Base-by-base conservation (phyloP, 495 filamentous ascomycete genomes). In the Collariella sp. region DNA sequence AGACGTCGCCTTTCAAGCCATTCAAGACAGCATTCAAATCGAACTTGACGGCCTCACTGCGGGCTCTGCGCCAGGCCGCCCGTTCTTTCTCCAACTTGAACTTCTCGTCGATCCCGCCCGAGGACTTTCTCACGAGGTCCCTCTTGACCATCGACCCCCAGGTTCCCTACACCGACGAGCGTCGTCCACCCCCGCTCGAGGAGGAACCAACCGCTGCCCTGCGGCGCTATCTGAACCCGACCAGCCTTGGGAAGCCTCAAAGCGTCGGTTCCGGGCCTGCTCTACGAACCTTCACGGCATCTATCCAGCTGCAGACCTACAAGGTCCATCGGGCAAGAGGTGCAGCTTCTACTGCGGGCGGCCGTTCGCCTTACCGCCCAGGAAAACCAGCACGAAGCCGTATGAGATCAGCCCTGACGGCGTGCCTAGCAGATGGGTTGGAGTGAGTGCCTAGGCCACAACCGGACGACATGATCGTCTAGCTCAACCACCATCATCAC, bases 191-290 rank as follows among this genome's bases (percentile, higher is more conserved):
- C n/a, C 80, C 80, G 0, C 79, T 87, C 47, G 72, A 81, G 43
- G 86, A 86, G 49, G 79, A 86, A 18, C 90, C 91, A 5, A 87
- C 86, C 19, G 87, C 89, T 38, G 89, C 86, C n/a, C 72, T 96
- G 51, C 83, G 93, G 38, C 84, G 91, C 23, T 98, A 98, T 61
- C 76, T 95, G 23, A 98, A 97, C 64, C 93, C 93, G 1, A 84
- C 82, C 19, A 84, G 81, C 3, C 76, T 85, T 9, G 86, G 90
- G 65, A 79, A 84, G 46, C 66, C 52, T 49, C 66, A 52, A 15
- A 61, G 53, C 35, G 65, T 56, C 5, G 47, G 67, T n/a, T 58
- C 65, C 11, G 64, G 67, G 0, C 61, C 64, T 11, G 49, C 64
- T 4, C 39, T 59, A 9, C 56, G 60, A 19, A 62, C 65, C 12